Conservation (phyloP, 495 filamentous ascomycete species). For the Aspergillus nanangensis region DNA sequence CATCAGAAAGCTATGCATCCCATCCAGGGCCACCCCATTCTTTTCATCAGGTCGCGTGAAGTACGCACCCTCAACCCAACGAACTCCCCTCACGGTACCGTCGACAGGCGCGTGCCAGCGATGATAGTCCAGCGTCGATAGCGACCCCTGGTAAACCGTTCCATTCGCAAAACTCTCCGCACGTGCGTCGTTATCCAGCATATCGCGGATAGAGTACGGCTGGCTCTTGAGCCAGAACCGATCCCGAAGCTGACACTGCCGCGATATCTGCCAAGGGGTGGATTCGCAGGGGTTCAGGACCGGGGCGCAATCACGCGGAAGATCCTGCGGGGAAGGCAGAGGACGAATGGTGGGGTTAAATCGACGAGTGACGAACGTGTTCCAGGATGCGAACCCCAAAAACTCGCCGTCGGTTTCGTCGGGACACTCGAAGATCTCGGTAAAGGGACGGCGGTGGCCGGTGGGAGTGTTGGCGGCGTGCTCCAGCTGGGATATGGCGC, state of each 20-base stretch:
- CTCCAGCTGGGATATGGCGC: background rate
- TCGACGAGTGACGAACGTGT: slow-evolving; percentile 61
- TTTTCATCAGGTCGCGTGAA: slow-evolving; percentile 53
- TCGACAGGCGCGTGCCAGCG: slow-evolving; percentile 55
- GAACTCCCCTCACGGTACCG: slow-evolving; percentile 42
- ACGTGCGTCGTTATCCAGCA: slow-evolving; percentile 44
- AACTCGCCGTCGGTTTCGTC: background rate
- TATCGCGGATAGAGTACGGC: slow-evolving; percentile 51
- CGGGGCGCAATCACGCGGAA: background rate
- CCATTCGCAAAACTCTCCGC: slow-evolving; percentile 40
- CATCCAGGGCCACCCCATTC: slow-evolving; percentile 32
- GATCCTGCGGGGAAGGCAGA: background rate
- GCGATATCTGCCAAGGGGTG: slow-evolving; percentile 14
- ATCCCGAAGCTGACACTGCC: background rate
- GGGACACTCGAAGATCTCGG: background rate
- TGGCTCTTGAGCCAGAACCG: slow-evolving; percentile 45
- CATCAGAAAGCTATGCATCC: slow-evolving; percentile 49
- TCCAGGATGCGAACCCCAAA: slow-evolving; percentile 54
- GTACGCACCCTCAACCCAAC: slow-evolving; percentile 51
- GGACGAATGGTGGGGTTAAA: slow-evolving; percentile 27
- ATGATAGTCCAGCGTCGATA: slow-evolving; percentile 52
- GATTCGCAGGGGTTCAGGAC: slow-evolving; percentile 59
- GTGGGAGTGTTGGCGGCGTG: background rate
- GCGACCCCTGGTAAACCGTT: slow-evolving; percentile 56
- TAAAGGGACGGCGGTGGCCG: background rate